Evolutionary conservation across 2,329 filamentous ascomycete species (phyloP).

Genomic region (Fusarium staphyleae): DNA sequence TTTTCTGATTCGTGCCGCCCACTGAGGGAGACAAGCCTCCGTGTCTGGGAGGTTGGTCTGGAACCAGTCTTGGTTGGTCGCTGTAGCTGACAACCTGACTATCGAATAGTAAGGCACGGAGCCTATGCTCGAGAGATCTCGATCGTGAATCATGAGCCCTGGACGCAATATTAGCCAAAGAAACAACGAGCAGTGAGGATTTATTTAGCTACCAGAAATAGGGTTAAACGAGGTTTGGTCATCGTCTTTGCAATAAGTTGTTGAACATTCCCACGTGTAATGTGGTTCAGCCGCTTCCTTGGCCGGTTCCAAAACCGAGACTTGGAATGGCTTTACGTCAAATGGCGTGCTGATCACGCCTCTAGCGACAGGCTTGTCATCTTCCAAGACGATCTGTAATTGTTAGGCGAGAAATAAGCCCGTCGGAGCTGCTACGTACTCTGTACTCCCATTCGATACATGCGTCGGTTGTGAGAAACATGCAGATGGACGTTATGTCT

Average conservation of each 20-base stretch:
- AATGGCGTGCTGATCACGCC: conserved; percentile 63
- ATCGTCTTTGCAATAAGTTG: conserved; percentile 51
- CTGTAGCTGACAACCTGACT: conserved; percentile 60
- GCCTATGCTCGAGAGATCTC: conserved; percentile 32
- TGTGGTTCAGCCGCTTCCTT: conserved; percentile 45
- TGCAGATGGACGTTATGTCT: conserved; percentile 58
- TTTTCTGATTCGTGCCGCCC: conserved; percentile 57
- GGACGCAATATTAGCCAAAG: conserved; percentile 1
- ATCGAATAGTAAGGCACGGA: conserved; percentile 58
- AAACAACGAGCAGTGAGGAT: neutral
- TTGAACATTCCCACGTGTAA: conserved; percentile 53
- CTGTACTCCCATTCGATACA: conserved; percentile 64
- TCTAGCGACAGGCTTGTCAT: conserved; percentile 52
- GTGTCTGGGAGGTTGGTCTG: conserved; percentile 55
- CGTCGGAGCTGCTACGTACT: conserved; percentile 43
- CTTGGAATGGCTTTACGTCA: conserved; percentile 58
- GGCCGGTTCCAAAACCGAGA: conserved; percentile 49
- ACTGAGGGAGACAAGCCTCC: conserved; percentile 47
- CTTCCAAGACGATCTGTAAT: conserved; percentile 53
- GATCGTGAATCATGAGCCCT: conserved; percentile 57
- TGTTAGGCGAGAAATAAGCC: conserved; percentile 8
- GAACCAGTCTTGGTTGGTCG: conserved; percentile 60
- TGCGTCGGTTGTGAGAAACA: conserved; percentile 58
- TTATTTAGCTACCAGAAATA: conserved; percentile 22
- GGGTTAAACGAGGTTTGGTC: conserved; percentile 45